A percentile compares a stretch with the other conserved stretches of the same genome.
Conservation (phyloP, 441 rosid species). For the Bruguiera hainesii region DNA sequence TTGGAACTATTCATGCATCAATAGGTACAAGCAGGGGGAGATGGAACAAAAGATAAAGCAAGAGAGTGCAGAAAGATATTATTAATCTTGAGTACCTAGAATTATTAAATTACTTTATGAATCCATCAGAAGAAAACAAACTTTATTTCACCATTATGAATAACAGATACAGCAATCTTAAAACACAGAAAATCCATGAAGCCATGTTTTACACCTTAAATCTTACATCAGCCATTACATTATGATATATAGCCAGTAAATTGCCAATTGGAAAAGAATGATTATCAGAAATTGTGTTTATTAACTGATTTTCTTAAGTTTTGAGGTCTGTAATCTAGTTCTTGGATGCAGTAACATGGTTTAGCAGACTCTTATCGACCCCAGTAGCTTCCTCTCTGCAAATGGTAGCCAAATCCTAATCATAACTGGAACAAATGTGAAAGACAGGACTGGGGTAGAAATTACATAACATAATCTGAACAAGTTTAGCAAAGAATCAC, state of each 20-base stretch:
- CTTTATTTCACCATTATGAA: too few species aligned
- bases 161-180: too few species aligned
- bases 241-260: background rate
- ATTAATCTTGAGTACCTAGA: background rate
- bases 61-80: background rate
- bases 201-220: background rate
- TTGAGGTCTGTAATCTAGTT: background rate
- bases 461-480: background rate
- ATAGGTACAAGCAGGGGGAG: background rate
- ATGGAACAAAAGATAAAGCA: background rate
- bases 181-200: too few species aligned
- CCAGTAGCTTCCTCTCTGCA: background rate
- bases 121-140: background rate
- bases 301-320: background rate
- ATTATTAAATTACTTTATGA: background rate
- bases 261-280: background rate
- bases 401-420: background rate
- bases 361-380: background rate
- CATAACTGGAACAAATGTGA: background rate
- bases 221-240: background rate
- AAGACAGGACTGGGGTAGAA: background rate
- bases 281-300: too few species aligned
- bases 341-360: background rate
- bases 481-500: background rate
- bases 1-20: background rate